Percentiles rank a stretch among this genome's conserved stretches.
phyloP scores from a whole-genome alignment of 176 grass and related monocot species.

The Triticum aestivum region DNA sequence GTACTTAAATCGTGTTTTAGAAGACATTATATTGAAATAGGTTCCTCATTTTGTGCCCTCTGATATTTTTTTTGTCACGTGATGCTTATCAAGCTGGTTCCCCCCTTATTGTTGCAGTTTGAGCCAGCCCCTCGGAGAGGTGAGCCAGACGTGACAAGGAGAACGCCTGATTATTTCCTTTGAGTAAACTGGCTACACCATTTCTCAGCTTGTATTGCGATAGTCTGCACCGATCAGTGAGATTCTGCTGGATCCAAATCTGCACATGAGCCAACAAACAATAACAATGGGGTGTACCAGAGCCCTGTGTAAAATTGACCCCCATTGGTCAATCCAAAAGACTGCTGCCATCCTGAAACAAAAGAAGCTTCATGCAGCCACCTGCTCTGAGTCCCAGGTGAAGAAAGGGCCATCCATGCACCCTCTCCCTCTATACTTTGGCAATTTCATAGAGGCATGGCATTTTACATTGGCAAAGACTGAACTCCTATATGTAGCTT shows the following conservation, averaged over 20 bases:
- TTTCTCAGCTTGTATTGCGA: conserved; percentile 18
- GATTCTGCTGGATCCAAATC: conserved; percentile 35
- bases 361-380: conserved; percentile 11
- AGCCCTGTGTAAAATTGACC: conserved; percentile 25
- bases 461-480: conserved; percentile 32
- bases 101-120: conserved; percentile 33
- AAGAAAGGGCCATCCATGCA: conserved; percentile 27
- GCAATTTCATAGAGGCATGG: conserved; percentile 20
- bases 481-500: conserved; percentile 39
- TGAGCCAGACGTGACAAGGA: conserved; percentile 78
- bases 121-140: conserved; percentile 84
- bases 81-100: not conserved
- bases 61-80: no score
- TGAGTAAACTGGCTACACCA: conserved; percentile 21
- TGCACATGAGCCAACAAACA: conserved; percentile 34
- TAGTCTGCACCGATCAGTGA: conserved; percentile 1
- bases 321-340: conserved; percentile 21
- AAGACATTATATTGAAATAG: not conserved
- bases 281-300: conserved; percentile 32
- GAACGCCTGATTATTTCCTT: conserved; percentile 90
- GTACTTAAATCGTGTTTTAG: not conserved
- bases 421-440: not conserved
- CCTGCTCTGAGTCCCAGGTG: conserved; percentile 27
- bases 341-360: conserved; percentile 29
- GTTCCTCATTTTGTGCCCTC: not conserved